A percentile compares a stretch with the other conserved stretches of the same genome.
These are phyloP conservation scores for Cucumis hystrix DNA, from an alignment of 306 rosid genomes.

Conservation along the genomic window DNA sequence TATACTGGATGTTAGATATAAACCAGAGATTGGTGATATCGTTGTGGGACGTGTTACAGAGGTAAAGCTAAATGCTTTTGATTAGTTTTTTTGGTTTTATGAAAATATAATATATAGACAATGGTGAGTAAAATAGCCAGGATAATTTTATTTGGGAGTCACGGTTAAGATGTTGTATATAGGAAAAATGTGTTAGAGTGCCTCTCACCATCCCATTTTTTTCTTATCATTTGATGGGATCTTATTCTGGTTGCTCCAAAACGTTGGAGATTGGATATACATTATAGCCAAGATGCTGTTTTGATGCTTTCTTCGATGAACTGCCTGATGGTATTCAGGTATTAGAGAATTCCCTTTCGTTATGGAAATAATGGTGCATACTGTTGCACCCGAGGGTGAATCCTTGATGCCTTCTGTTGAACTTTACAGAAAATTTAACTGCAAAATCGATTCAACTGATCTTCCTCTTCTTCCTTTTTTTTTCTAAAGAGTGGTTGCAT, in stretches of 20 bases:
- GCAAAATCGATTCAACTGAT: not conserved
- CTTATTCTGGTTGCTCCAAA: conserved; percentile 59
- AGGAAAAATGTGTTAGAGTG: not conserved
- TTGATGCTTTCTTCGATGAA: conserved; percentile 95
- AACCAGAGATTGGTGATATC: conserved; percentile 92
- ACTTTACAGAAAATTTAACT: not conserved
- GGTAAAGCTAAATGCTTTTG: conserved; percentile 25
- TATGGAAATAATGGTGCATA: no score
- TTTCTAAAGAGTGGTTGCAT: not conserved
- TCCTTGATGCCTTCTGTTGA: not conserved
- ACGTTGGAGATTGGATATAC: conserved; percentile 84
- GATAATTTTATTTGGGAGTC: not conserved
- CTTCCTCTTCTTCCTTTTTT: no score
- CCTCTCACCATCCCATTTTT: not conserved
- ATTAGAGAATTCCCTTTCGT: not conserved
- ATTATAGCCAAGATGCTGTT: conserved; percentile 67
- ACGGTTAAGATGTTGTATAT: not conserved
- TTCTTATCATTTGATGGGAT: not conserved
- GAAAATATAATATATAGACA: not conserved
- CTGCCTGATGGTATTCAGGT: conserved; percentile 97
- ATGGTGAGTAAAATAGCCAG: not conserved
- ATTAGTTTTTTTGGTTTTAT: not conserved
- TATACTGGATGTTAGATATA: conserved; percentile 34
- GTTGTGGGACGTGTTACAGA: conserved; percentile 70
- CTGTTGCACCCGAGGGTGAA: not conserved